phyloP scores from a whole-genome alignment of 768 basidiomycete species.

The Auricularia auricula-judae region DNA sequence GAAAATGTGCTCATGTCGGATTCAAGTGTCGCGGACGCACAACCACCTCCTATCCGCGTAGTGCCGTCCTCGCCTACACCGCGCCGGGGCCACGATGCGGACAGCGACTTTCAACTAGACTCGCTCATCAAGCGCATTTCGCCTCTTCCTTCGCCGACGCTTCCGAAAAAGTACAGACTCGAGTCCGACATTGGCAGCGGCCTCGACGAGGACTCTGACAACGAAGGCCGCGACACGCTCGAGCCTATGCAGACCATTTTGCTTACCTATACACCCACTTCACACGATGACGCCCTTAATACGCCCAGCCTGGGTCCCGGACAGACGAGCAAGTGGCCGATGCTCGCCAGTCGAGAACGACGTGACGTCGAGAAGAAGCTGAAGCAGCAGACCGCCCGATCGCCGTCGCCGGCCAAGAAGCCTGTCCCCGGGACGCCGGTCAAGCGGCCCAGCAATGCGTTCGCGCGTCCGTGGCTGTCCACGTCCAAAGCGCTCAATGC shows the following conservation, averaged over 20 bases:
- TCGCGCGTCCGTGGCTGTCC: constrained; percentile 13
- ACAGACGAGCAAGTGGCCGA: constrained; percentile 53
- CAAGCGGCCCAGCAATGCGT: constrained; percentile 36
- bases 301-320: constrained; percentile 55
- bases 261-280: constrained; percentile 43
- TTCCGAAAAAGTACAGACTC: constrained; percentile 52
- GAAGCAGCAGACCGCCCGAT: constrained; percentile 7
- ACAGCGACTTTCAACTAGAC: constrained; percentile 28
- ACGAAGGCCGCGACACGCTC: constrained; percentile 15
- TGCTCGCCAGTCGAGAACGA: constrained; percentile 24
- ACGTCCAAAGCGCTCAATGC: constrained; percentile 11
- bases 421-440: constrained; percentile 71
- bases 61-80: constrained; percentile 17
- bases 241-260: constrained; percentile 8
- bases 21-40: constrained; percentile 22
- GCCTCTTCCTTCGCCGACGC: constrained; percentile 21
- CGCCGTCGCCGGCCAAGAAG: constrained; percentile 29
- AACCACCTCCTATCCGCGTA: constrained; percentile 58
- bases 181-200: constrained; percentile 56
- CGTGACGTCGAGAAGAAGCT: constrained; percentile 19
- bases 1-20: not conserved
- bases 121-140: constrained; percentile 28
- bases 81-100: constrained; percentile 4
- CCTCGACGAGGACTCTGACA: constrained; percentile 4
- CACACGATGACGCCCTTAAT: constrained; percentile 36